Conservation (phyloP, 2,329 filamentous ascomycete species). For the Chaetomium sp. region DNA sequence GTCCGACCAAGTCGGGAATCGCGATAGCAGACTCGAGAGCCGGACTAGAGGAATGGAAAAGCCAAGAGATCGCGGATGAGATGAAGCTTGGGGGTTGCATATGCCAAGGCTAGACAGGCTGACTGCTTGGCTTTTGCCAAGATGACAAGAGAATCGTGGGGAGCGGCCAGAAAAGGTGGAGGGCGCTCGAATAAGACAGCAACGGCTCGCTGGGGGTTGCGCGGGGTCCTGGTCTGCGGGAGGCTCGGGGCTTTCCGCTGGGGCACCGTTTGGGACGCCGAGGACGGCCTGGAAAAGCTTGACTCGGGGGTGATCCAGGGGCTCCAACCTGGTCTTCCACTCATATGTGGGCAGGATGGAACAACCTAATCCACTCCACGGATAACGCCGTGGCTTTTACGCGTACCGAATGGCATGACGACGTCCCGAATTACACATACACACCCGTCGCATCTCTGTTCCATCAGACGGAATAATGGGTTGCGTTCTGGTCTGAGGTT, state of each 20-base stretch:
- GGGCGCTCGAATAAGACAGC: conserved; percentile 20
- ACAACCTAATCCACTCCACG: background rate
- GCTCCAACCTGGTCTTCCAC: background rate
- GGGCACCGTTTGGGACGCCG: conserved; percentile 16
- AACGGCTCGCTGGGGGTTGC: background rate
- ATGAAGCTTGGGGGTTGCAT: conserved; percentile 37
- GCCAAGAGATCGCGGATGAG: conserved; percentile 35
- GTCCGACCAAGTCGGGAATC: conserved; percentile 24
- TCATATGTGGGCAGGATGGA: too few relatives aligned
- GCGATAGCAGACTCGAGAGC: conserved; percentile 19
- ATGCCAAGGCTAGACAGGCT: conserved; percentile 39
- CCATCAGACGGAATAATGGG: background rate
- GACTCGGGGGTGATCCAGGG: conserved; percentile 22
- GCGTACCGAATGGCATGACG: background rate
- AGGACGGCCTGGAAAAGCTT: conserved; percentile 28
- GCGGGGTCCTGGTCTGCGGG: conserved; percentile 18
- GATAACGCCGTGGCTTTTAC: background rate
- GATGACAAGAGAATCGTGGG: conserved; percentile 32
- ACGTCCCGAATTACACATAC: background rate
- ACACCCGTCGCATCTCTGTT: background rate
- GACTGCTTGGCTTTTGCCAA: conserved; percentile 37
- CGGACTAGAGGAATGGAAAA: conserved; percentile 16
- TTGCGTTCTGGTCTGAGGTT: background rate
- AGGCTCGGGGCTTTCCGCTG: conserved; percentile 9
- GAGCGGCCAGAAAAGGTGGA: conserved; percentile 16